phyloP scores from a whole-genome alignment of 2,329 filamentous ascomycete species.

The Phaeosphaeria sp. region DNA sequence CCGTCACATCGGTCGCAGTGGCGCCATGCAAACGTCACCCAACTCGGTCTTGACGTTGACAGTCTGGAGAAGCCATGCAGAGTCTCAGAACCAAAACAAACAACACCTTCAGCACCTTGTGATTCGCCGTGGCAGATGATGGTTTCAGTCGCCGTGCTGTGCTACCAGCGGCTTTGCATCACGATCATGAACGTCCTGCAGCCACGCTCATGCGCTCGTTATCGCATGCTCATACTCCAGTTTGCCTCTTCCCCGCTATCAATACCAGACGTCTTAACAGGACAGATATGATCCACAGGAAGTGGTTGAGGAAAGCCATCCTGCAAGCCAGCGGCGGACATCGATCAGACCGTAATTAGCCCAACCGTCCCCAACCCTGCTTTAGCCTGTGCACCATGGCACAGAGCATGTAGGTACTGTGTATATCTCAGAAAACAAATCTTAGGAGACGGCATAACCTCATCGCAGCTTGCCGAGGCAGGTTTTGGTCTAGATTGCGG shows the following conservation, averaged over 20 bases:
- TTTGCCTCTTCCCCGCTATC: background rate
- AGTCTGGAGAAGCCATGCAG: slow-evolving; percentile 14
- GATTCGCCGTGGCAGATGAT: slow-evolving; percentile 6
- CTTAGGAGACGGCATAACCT: background rate
- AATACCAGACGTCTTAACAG: slow-evolving; percentile 3
- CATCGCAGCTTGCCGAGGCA: background rate
- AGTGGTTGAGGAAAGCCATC: background rate
- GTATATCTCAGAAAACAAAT: background rate
- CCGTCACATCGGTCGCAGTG: background rate
- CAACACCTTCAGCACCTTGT: slow-evolving; percentile 8
- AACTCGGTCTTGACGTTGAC: slow-evolving; percentile 7
- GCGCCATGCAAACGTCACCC: slow-evolving; percentile 4
- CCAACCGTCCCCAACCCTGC: background rate
- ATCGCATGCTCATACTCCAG: background rate
- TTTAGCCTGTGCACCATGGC: background rate
- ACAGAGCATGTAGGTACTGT: background rate
- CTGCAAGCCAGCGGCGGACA: background rate
- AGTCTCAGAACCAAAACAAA: slow-evolving; percentile 14
- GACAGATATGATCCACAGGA: slow-evolving; percentile 10
- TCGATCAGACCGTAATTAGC: background rate
- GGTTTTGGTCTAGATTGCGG: background rate
- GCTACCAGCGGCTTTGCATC: slow-evolving; percentile 6
- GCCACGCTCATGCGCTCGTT: slow-evolving; percentile 4
- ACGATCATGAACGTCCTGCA: slow-evolving; percentile 1
- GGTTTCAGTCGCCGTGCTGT: slow-evolving; percentile 12